phyloP scores from a whole-genome alignment of 202 grass and related monocot genomes.

The Thinopyrum obtusiflorum region DNA sequence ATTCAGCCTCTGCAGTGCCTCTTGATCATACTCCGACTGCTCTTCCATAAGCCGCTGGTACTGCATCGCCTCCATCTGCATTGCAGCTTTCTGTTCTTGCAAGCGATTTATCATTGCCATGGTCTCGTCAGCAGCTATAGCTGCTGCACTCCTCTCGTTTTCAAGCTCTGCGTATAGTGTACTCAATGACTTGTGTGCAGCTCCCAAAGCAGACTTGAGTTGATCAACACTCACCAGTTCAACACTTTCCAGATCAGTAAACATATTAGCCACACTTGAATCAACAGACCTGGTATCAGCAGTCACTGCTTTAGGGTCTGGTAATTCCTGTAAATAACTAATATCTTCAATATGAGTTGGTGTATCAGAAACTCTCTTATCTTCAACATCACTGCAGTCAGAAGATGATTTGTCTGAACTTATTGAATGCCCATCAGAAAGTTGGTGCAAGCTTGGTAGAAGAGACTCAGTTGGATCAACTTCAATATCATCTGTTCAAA shows the following conservation, averaged over 20 bases:
- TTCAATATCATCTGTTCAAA: slow-evolving; percentile 43
- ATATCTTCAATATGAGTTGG: slow-evolving; percentile 50
- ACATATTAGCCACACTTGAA: slow-evolving; percentile 51
- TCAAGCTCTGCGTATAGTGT: slow-evolving; percentile 80
- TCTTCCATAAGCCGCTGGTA: slow-evolving; percentile 99
- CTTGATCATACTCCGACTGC: slow-evolving; percentile 95
- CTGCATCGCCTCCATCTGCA: slow-evolving; percentile 99
- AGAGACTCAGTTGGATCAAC: slow-evolving; percentile 27
- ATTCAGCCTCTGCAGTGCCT: slow-evolving; percentile 83
- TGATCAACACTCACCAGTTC: slow-evolving; percentile 56
- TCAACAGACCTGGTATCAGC: slow-evolving; percentile 58
- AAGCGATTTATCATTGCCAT: slow-evolving; percentile 99
- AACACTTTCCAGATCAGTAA: slow-evolving; percentile 48
- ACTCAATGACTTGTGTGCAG: slow-evolving; percentile 59
- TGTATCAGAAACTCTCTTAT: slow-evolving; percentile 41
- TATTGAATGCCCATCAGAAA: slow-evolving; percentile 33
- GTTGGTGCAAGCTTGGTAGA: slow-evolving; percentile 31
- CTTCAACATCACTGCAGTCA: slow-evolving; percentile 43
- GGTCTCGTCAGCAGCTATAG: slow-evolving; percentile 89
- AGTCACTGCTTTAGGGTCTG: slow-evolving; percentile 40
- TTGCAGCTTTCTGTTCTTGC: slow-evolving; percentile 99
- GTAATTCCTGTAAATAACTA: slow-evolving; percentile 46
- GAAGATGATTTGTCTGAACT: slow-evolving; percentile 26
- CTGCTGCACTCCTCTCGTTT: slow-evolving; percentile 86
- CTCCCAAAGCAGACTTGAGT: slow-evolving; percentile 68